phyloP scores from a whole-genome alignment of 2,329 filamentous ascomycete species.

The Fusarium pseudonygamai region DNA sequence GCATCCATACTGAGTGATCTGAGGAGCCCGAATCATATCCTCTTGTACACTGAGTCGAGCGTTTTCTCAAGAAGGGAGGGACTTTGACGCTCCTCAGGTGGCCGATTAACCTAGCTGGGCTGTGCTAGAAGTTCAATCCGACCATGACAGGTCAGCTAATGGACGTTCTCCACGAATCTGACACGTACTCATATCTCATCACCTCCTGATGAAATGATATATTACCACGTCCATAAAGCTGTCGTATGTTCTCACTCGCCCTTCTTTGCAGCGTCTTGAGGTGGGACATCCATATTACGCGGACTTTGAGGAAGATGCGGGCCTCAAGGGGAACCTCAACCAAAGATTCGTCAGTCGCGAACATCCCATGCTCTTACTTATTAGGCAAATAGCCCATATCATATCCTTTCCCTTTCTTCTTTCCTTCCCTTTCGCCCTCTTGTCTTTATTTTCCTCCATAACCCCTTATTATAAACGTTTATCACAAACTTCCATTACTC shows the following conservation, averaged over 20 bases:
- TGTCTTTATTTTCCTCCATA: no score
- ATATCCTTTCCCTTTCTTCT: no score
- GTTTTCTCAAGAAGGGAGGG: no score
- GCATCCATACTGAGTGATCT: no score
- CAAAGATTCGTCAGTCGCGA: not conserved
- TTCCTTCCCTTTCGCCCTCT: no score
- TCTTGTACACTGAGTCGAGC: no score
- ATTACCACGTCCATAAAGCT: not conserved
- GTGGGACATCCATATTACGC: not conserved
- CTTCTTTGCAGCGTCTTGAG: not conserved
- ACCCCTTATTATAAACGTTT: no score
- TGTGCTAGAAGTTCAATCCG: not conserved
- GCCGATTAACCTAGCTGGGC: not conserved
- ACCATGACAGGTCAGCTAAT: not conserved
- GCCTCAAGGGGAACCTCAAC: not conserved
- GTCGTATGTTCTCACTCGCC: not conserved
- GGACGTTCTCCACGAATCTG: not conserved
- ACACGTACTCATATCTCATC: not conserved
- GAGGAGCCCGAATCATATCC: no score
- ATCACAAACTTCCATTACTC: no score
- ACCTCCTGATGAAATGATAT: not conserved
- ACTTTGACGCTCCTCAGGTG: no score
- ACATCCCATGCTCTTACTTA: not conserved
- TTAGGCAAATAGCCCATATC: no score
- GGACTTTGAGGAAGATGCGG: not conserved